These are phyloP conservation scores for Aphelidium insulamus DNA, from an alignment of 371 early-diverging fungal species.

Conservation along the genomic window DNA sequence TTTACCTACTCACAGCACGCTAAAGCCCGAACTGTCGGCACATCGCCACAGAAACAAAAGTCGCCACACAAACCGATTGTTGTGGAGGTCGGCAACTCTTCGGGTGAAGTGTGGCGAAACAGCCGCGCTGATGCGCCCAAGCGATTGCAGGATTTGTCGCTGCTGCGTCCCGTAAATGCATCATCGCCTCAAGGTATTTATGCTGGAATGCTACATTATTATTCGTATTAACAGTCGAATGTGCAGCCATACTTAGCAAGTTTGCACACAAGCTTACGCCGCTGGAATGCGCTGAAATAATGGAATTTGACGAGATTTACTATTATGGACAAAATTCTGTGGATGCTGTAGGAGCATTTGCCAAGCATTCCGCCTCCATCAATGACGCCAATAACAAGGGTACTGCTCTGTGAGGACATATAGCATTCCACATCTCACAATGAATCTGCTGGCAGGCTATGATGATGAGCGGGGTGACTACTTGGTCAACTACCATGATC, in stretches of 20 bases:
- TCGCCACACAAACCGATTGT: too few species aligned
- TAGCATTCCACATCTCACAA: background rate
- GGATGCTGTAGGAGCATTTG: slow-evolving; percentile 18
- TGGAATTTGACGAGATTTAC: slow-evolving; percentile 51
- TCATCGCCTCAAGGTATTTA: too few species aligned
- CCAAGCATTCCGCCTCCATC: slow-evolving; percentile 16
- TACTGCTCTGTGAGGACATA: slow-evolving; percentile 7
- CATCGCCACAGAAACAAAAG: too few species aligned
- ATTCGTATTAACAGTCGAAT: too few species aligned
- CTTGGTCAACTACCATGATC: slow-evolving; percentile 57
- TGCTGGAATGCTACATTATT: too few species aligned
- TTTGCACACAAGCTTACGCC: slow-evolving; percentile 39
- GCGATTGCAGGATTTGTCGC: too few species aligned
- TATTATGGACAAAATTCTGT: slow-evolving; percentile 50
- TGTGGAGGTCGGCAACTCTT: too few species aligned
- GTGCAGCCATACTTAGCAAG: slow-evolving; percentile 15
- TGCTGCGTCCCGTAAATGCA: too few species aligned
- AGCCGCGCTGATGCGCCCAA: too few species aligned
- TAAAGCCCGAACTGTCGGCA: too few species aligned
- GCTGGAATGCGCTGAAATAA: slow-evolving; percentile 62
- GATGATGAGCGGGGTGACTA: slow-evolving; percentile 91
- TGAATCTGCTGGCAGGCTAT: slow-evolving; percentile 22
- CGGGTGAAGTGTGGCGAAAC: too few species aligned
- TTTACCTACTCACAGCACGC: too few species aligned
- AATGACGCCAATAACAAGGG: slow-evolving; percentile 25